Percentiles rank a stretch among this genome's conserved stretches.
These are phyloP conservation scores for Trypanosomatidae sp. DNA, from an alignment of 208 protist species.

Conservation along the genomic window DNA sequence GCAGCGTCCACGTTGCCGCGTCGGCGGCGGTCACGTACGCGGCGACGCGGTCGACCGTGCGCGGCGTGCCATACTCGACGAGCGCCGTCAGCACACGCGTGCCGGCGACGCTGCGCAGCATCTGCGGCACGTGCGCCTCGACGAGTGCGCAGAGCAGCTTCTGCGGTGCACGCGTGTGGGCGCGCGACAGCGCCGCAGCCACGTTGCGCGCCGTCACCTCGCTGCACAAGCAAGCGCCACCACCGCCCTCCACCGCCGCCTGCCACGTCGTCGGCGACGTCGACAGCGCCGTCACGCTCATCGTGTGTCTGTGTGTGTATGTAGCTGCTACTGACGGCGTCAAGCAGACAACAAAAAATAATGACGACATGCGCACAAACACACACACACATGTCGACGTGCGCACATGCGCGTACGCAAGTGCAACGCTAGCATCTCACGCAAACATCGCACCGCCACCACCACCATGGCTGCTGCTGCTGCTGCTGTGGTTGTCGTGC, in stretches of 20 bases:
- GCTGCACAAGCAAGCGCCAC: slow-evolving; percentile 27
- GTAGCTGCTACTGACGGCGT: background rate
- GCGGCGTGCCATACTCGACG: slow-evolving; percentile 54
- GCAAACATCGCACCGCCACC: too few relatives aligned
- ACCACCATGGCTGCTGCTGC: too few relatives aligned
- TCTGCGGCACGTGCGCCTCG: slow-evolving; percentile 19
- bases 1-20: slow-evolving; percentile 22
- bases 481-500: too few relatives aligned
- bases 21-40: slow-evolving; percentile 11
- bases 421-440: too few relatives aligned
- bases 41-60: slow-evolving; percentile 37
- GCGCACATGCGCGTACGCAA: too few relatives aligned
- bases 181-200: slow-evolving; percentile 47
- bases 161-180: slow-evolving; percentile 43
- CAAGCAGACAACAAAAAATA: background rate
- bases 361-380: background rate
- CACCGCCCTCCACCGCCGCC: slow-evolving; percentile 30
- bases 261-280: slow-evolving; percentile 52
- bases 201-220: slow-evolving; percentile 58
- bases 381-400: too few relatives aligned
- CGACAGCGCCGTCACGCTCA: slow-evolving; percentile 9
- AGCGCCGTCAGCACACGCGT: slow-evolving; percentile 57
- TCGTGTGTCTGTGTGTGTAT: background rate
- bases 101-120: slow-evolving; percentile 23
- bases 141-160: slow-evolving; percentile 45